phyloP scores from a whole-genome alignment of 176 grass and related monocot genomes.

The Thinopyrum elongatum region DNA sequence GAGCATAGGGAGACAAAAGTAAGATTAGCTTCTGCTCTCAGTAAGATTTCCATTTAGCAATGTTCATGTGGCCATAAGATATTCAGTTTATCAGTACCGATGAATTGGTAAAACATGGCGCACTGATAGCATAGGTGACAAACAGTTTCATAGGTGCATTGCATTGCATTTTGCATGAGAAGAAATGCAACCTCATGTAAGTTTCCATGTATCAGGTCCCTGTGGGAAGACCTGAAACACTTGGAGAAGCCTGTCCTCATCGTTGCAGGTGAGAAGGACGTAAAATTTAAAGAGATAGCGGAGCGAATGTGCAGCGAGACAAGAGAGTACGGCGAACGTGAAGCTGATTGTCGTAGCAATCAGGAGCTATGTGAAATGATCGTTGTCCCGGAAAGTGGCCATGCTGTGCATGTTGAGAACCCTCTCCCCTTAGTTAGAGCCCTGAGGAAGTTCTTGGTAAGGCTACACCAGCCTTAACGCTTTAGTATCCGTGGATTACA shows the following conservation, averaged over 20 bases:
- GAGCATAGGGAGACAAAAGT: slow-evolving; percentile 87
- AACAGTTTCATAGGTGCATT: not conserved
- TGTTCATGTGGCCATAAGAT: not conserved
- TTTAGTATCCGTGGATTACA: not conserved
- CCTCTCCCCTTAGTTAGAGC: slow-evolving; percentile 80
- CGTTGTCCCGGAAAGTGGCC: slow-evolving; percentile 70
- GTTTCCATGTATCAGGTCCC: slow-evolving; percentile 45
- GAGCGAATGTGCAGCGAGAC: slow-evolving; percentile 65
- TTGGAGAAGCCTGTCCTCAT: slow-evolving; percentile 74
- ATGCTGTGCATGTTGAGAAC: slow-evolving; percentile 91
- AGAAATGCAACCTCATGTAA: slow-evolving; percentile 27
- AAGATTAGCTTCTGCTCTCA: slow-evolving; percentile 23
- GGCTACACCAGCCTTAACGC: slow-evolving; percentile 24
- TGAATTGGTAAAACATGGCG: not conserved
- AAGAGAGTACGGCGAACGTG: slow-evolving; percentile 13
- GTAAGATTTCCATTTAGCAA: slow-evolving; percentile 2
- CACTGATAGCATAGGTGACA: not conserved
- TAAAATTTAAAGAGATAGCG: slow-evolving; percentile 68
- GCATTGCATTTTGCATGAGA: not conserved
- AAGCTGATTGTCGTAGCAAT: slow-evolving; percentile 13
- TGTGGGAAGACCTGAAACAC: slow-evolving; percentile 86
- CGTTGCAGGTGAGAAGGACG: slow-evolving; percentile 78
- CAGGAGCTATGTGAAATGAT: slow-evolving; percentile 52
- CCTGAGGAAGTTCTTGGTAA: slow-evolving; percentile 66
- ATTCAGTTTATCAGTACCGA: not conserved